Evolutionary conservation across 1,139 yeast genomes (phyloP).

Genomic region (Kodamaea sp.): DNA sequence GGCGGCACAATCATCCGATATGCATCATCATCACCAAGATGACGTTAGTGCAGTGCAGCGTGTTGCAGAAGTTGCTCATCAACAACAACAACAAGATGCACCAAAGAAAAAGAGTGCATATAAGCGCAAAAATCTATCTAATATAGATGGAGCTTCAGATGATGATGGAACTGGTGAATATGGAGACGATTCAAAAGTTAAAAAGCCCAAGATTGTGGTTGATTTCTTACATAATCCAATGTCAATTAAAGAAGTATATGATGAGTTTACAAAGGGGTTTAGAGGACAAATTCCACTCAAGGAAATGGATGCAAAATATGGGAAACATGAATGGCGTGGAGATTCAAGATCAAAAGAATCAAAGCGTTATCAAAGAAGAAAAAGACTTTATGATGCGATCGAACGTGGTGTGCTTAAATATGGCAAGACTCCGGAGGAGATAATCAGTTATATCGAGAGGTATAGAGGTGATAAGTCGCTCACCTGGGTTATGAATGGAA

Average conservation of each 20-base stretch:
- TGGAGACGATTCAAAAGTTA: slow-evolving; percentile 14
- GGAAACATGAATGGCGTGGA: slow-evolving; percentile 48
- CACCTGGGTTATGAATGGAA: slow-evolving; percentile 52
- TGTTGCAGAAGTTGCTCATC: slow-evolving; percentile 5
- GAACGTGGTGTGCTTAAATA: slow-evolving; percentile 41
- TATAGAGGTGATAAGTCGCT: slow-evolving; percentile 44
- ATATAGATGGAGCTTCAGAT: background rate
- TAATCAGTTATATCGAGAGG: slow-evolving; percentile 40
- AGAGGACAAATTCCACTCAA: slow-evolving; percentile 45
- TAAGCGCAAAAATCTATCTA: slow-evolving; percentile 10
- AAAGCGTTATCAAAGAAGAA: slow-evolving; percentile 44
- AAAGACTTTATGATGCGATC: slow-evolving; percentile 45
- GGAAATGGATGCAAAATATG: slow-evolving; percentile 43
- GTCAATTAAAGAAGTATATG: slow-evolving; percentile 45
- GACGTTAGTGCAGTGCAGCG: slow-evolving; percentile 7
- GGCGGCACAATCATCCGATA: slow-evolving; percentile 15
- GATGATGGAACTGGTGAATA: background rate
- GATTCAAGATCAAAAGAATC: slow-evolving; percentile 47
- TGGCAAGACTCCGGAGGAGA: slow-evolving; percentile 42
- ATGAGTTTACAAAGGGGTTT: slow-evolving; percentile 45
- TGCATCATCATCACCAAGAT: slow-evolving; percentile 7
- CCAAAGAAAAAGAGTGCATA: slow-evolving; percentile 10
- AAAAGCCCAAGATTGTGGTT: slow-evolving; percentile 36
- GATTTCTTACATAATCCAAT: slow-evolving; percentile 46
- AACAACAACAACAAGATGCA: slow-evolving; percentile 5